Evolutionary conservation across 176 grass and related monocot genomes (phyloP), one percentile per base, ranked within the genome.

Genomic region (Carex scoparia): DNA sequence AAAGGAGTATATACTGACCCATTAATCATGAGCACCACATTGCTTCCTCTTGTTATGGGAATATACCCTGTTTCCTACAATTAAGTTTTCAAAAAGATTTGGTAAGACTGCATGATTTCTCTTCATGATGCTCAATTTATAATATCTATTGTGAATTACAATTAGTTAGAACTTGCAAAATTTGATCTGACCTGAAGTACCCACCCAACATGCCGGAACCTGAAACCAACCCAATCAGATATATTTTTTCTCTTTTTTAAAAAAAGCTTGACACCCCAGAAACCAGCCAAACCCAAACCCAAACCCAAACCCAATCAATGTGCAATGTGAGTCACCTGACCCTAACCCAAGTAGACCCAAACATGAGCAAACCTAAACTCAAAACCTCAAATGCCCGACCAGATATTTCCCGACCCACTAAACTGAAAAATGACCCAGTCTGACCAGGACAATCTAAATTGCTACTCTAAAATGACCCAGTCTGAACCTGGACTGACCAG

Each of bases 11-110:
- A 65, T 88, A 87, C 67, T 1, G 37, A 70, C 89, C 89, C 89
- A 33, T 91, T 91, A 85, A 91, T 86, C 89, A 91, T 81, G 49
- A 91, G 83, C 87, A 91, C 82, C 81, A 91, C 89, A 61, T 83
- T 81, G 57, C 82, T 82, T 65, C 89, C 89, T 57, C 89, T 79
- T 66, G 86, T 81, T 44, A 91, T 91, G 14, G 86, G 83, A 82
- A 91, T 67, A 62, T 91, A 91, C 11, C 73, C 68, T 60, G 89
- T 88, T 87, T 91, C 89, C 89, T 91, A 84, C 58, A 72, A 12
- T 56, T 68, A 46, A 13, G 15, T 80, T 80, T 31, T 80, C 40
- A 31, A 32, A 80, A 80, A 80, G 4, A 37, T 9, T 37, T 37
- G 78, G 30, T 18, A 40, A 61, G 37, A 19, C 27, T 33, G 11